Evolutionary conservation across 495 filamentous ascomycete species (phyloP), one percentile per base, ranked within the genome.

Genomic region (Elaphomyces granulatus): DNA sequence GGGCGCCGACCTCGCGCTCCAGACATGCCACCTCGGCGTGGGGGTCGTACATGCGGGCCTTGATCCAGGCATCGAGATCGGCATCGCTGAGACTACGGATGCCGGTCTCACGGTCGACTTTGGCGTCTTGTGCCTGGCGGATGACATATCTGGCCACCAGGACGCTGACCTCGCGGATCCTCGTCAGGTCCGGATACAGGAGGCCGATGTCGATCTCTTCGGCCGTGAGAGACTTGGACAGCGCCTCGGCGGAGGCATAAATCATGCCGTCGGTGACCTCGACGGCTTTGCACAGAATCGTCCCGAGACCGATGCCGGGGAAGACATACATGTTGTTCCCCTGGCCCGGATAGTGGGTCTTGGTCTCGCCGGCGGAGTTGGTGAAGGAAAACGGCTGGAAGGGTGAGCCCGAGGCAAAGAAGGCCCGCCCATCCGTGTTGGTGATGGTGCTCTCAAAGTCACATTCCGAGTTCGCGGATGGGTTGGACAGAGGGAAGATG

Each of bases 281-380:
- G 53, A 80, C 80, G 32, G 84, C 72, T 67, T 94, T 88, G 67
- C 77, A 79, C 30, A 98, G 78, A 52, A 98, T 94, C 44, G 88
- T 84, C 42, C 87, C 90, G 21, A 96, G 76, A 26, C 90, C 90
- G 45, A 98, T 87, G 52, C 90, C 90, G 2, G 90, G 90, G 77
- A 98, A 98, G 35, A 98, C 86, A 49, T 95, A 98, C 67, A 83
- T 81, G 66, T 92, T 92, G 70, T 81, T 82, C 35, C 71, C 90
- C 67, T 98, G 90, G 60, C 92, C 92, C 15, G 90, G 85, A 57
- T 81, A 77, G 64, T 87, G 78, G 34, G 71, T 71, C 49, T 79
- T 71, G 40, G 80, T 75, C 20, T 72, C 66, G 32, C 72, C 75
- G 35, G 74, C 70, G 31, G 64, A 54, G 50, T 69, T 65, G 52